phyloP scores from a whole-genome alignment of 495 filamentous ascomycete species.

The Mycothermus thermophilus region DNA sequence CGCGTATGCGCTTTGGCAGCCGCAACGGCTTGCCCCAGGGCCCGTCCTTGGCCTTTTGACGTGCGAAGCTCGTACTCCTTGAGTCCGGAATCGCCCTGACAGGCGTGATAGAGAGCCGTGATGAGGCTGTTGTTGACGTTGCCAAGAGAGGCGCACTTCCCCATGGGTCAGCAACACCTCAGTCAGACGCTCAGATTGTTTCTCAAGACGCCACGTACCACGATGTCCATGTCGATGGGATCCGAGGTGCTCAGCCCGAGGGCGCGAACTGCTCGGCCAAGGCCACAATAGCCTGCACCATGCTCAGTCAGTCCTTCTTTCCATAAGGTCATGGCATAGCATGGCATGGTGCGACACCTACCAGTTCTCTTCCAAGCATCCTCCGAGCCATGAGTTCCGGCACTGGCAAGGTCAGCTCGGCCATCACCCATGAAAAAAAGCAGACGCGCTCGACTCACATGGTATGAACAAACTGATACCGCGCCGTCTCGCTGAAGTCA shows the following conservation, averaged over 20 bases:
- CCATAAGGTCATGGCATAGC: no score
- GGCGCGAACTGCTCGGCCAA: conserved; percentile 44
- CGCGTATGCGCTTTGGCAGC: conserved; percentile 45
- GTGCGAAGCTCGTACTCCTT: conserved; percentile 40
- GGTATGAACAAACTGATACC: conserved; percentile 68
- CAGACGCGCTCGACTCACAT: conserved; percentile 31
- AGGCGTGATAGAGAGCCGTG: conserved; percentile 57
- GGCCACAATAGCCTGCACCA: conserved; percentile 42
- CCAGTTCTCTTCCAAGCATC: conserved; percentile 50
- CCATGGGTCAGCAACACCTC: no score
- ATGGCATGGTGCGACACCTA: no score
- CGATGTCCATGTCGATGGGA: conserved; percentile 45
- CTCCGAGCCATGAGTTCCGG: conserved; percentile 37
- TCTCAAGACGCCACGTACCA: conserved; percentile 25
- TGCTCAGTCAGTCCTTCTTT: neutral
- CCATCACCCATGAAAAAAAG: neutral
- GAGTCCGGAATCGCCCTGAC: conserved; percentile 50
- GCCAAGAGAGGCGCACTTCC: conserved; percentile 74
- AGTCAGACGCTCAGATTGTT: neutral
- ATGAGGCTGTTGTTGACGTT: conserved; percentile 55
- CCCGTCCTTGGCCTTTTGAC: no score
- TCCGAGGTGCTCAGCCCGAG: conserved; percentile 39
- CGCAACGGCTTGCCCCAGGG: no score
- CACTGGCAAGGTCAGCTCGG: conserved; percentile 14
- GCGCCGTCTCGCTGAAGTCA: conserved; percentile 56